Evolutionary conservation across 176 grass and related monocot species (phyloP).

Genomic region (Aegilops speltoides): DNA sequence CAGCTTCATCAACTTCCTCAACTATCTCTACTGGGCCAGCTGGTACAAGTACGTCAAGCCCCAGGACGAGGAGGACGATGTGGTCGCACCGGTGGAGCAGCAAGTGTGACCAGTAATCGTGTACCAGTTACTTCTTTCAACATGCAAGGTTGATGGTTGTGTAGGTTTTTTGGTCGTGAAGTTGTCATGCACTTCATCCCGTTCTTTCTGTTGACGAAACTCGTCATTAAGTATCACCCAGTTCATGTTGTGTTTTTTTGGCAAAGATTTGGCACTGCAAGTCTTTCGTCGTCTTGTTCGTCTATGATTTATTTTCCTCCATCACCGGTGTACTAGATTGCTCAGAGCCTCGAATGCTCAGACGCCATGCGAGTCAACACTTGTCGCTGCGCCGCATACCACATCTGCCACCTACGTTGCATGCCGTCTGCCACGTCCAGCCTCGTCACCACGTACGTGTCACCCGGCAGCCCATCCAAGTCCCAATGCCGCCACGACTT

Average conservation of each 20-base stretch:
- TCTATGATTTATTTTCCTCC: no score
- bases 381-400: not conserved
- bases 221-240: not conserved
- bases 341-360: not conserved
- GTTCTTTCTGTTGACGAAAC: not conserved
- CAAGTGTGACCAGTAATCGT: conserved; percentile 14
- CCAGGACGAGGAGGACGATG: not conserved
- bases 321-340: no score
- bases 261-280: no score
- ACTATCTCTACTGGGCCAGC: conserved; percentile 63
- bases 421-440: conserved; percentile 58
- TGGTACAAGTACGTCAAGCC: conserved; percentile 54
- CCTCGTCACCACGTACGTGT: conserved; percentile 18
- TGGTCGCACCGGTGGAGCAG: not conserved
- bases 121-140: not conserved
- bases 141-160: not conserved
- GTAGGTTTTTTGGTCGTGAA: not conserved
- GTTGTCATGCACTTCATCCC: no score
- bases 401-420: conserved; percentile 28
- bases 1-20: conserved; percentile 69
- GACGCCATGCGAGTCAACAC: not conserved
- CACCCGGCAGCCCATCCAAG: not conserved
- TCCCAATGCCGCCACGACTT: not conserved
- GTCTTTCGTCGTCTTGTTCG: no score
- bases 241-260: no score